Percentiles rank a stretch among this genome's conserved stretches.
These are phyloP conservation scores for Kernera saxatilis DNA, from an alignment of 345 rosid species.

Conservation along the genomic window DNA sequence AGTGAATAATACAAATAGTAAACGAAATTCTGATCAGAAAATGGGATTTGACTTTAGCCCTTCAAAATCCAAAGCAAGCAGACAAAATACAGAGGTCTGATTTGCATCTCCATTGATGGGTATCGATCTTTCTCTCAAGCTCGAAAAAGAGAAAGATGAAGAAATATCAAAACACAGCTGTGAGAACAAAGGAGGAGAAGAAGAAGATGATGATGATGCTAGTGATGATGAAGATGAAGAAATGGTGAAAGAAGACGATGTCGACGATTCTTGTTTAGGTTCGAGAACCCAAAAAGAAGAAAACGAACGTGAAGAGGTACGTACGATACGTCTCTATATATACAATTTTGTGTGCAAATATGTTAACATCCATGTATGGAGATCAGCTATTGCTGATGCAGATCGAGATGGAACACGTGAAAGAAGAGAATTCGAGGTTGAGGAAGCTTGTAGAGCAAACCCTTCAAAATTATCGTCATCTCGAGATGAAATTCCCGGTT, in stretches of 20 bases:
- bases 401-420: slow-evolving; percentile 30
- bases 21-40: slow-evolving; percentile 21
- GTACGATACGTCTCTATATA: neutral
- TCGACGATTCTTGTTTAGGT: slow-evolving; percentile 2
- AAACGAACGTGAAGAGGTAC: slow-evolving; percentile 32
- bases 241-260: slow-evolving; percentile 1
- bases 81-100: neutral
- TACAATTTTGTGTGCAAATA: neutral
- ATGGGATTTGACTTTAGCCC: slow-evolving; percentile 27
- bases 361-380: slow-evolving; percentile 7
- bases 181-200: slow-evolving; percentile 12
- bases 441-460: slow-evolving; percentile 33
- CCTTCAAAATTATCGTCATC: slow-evolving; percentile 29
- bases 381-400: slow-evolving; percentile 29
- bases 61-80: slow-evolving; percentile 6
- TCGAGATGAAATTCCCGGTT: slow-evolving; percentile 31
- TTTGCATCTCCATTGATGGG: slow-evolving; percentile 16
- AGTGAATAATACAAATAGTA: slow-evolving; percentile 34
- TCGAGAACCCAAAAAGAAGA: slow-evolving; percentile 17
- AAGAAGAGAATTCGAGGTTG: slow-evolving; percentile 27
- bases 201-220: neutral
- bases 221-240: slow-evolving; percentile 8
- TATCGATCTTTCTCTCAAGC: slow-evolving; percentile 26
- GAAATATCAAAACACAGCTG: slow-evolving; percentile 9
- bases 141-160: slow-evolving; percentile 10